Evolutionary conservation across 495 filamentous ascomycete species (phyloP), one percentile per base, ranked within the genome.

Genomic region (Penicillium argentinense): DNA sequence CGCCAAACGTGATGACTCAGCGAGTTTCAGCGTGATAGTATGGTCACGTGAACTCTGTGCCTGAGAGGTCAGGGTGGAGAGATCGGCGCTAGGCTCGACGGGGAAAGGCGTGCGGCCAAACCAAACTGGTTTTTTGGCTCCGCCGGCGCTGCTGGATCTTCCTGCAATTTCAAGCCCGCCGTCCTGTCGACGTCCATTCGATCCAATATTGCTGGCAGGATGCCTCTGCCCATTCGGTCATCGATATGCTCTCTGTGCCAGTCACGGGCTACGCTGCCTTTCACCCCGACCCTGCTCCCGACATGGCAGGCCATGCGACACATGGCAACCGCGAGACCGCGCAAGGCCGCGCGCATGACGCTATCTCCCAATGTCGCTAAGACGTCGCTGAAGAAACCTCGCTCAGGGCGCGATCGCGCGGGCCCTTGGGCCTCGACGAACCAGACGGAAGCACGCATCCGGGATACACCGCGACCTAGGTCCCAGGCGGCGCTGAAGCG

Each of bases 371-470:
- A 75, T 39, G 90, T 95, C 29, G 78, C 77, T 45, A 73, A 74
- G 47, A 49, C 76, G 5, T 62, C 75, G 6, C 56, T 75, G 16
- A 80, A 73, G 47, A 65, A 68, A 36, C 54, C 57, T 38, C 64
- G 67, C 43, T 49, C 55, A 0, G 51, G 56, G n/a, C 51, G 59
- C 13, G 57, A 71, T 49, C 63, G 66, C 18, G 68, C 67, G 24
- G 82, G 87, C 0, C 90, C 91, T 0, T 96, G 86, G 52, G 80
- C 78, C 7, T 82, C 76, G 14, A 89, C 91, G 84, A 97, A 97
- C 63, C 74, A 79, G 49, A 93, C 78, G 6, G 72, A 76, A 30
- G 83, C 83, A 21, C 79, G 81, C n/a, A 68, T 86, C 58, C 72
- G 67, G 24, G 65, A 54, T 13, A 41, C 59, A 16, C 66, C 67